These are phyloP conservation scores for Dothistroma pini DNA, from an alignment of 2,329 filamentous ascomycete species.

Conservation along the genomic window DNA sequence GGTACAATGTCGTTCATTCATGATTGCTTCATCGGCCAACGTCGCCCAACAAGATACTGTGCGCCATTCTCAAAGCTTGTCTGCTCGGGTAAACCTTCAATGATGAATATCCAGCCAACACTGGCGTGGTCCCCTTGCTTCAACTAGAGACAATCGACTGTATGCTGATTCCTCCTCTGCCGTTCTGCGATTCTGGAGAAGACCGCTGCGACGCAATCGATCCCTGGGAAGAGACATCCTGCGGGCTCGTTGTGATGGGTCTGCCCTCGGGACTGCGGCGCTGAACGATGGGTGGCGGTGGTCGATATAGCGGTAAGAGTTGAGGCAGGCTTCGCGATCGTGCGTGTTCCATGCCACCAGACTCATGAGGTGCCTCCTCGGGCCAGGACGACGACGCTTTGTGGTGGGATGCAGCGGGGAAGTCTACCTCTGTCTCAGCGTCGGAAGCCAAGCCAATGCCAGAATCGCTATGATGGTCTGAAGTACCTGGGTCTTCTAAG, in stretches of 20 bases:
- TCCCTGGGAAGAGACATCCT: constrained; percentile 13
- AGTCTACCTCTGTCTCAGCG: constrained; percentile 40
- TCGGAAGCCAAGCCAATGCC: constrained; percentile 57
- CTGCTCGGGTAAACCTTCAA: background rate
- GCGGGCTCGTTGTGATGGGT: constrained; percentile 19
- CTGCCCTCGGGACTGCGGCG: constrained; percentile 18
- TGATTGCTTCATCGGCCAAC: background rate
- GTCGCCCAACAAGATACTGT: background rate
- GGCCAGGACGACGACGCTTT: constrained; percentile 28
- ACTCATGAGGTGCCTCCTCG: constrained; percentile 17
- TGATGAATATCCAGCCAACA: background rate
- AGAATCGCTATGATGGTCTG: constrained; percentile 60
- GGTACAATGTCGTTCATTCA: background rate
- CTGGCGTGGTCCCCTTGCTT: background rate
- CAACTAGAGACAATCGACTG: constrained; percentile 30
- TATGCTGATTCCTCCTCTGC: constrained; percentile 30
- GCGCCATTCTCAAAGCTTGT: background rate
- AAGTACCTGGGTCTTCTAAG: constrained; percentile 37
- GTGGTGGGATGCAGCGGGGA: constrained; percentile 18
- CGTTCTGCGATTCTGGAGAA: constrained; percentile 26
- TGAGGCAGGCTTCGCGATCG: constrained; percentile 34
- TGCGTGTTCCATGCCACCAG: constrained; percentile 22
- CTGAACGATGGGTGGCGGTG: constrained; percentile 28
- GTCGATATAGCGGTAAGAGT: constrained; percentile 35
- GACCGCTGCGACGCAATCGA: constrained; percentile 15